Conservation (phyloP, 345 rosid genomes). For the Rhodomyrtus tomentosa region DNA sequence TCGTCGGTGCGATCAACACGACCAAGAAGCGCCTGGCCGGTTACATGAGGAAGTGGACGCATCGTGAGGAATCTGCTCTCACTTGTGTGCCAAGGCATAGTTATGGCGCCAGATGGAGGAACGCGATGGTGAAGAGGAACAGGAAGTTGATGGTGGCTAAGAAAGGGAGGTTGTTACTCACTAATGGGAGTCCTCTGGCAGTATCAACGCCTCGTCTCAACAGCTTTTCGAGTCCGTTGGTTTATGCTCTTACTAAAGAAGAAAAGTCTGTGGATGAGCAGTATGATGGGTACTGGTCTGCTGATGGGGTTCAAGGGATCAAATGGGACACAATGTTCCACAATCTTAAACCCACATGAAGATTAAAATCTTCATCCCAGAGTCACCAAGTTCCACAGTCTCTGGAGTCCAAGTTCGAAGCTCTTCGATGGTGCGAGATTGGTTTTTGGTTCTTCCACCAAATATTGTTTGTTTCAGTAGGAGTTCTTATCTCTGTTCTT, state of each 20-base stretch:
- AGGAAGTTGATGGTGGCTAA: conserved; percentile 31
- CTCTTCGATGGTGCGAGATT: background rate
- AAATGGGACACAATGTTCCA: conserved; percentile 97
- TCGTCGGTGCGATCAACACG: conserved; percentile 46
- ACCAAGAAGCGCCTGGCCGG: conserved; percentile 39
- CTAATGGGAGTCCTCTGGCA: conserved; percentile 43
- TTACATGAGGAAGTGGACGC: conserved; percentile 39
- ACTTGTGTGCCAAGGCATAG: conserved; percentile 35
- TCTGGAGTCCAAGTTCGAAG: background rate
- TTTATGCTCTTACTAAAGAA: conserved; percentile 28
- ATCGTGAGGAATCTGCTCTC: conserved; percentile 25
- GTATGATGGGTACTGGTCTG: conserved; percentile 36
- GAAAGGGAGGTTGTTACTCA: conserved; percentile 48
- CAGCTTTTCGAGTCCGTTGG: conserved; percentile 27
- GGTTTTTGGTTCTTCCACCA: background rate
- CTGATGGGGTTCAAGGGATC: conserved; percentile 43
- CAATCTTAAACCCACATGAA: conserved; percentile 78
- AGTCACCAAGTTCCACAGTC: background rate
- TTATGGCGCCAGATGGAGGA: conserved; percentile 39
- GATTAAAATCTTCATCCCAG: background rate
- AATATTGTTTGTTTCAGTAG: background rate
- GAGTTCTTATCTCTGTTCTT: background rate
- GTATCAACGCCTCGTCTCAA: conserved; percentile 3
- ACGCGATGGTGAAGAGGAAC: conserved; percentile 59
- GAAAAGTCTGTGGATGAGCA: conserved; percentile 15